Evolutionary conservation across 371 early-diverging fungal species (phyloP).

Genomic region (Blastocladiella emersonii): DNA sequence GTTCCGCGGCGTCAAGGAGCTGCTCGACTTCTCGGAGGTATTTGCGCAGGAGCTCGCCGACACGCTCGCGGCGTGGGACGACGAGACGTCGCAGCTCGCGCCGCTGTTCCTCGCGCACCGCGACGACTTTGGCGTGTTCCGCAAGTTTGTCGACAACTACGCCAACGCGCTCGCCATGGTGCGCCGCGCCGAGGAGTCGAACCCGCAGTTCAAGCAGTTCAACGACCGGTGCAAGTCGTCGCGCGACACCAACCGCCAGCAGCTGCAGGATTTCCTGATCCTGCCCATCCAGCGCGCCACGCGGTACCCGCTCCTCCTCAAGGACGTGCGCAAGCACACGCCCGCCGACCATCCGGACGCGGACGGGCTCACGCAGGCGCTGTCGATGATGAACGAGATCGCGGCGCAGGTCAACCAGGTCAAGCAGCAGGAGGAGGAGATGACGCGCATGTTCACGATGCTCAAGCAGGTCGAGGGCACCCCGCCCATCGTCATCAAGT

Average conservation of each 20-base stretch:
- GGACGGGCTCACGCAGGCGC: conserved; percentile 35
- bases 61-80: not conserved
- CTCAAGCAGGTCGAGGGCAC: conserved; percentile 2
- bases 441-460: conserved; percentile 7
- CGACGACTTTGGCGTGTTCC: not conserved
- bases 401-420: conserved; percentile 54
- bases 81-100: not conserved
- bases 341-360: conserved; percentile 46
- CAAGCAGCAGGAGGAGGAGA: conserved; percentile 43
- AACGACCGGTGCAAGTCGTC: not conserved
- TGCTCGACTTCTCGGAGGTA: not conserved
- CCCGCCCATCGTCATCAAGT: conserved; percentile 4
- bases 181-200: conserved; percentile 3
- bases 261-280: conserved; percentile 43
- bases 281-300: conserved; percentile 54
- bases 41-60: not conserved
- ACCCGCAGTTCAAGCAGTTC: not conserved
- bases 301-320: conserved; percentile 46
- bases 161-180: not conserved
- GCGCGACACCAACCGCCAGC: conserved; percentile 16
- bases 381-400: conserved; percentile 40
- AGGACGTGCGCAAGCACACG: conserved; percentile 50
- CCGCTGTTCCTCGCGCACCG: not conserved
- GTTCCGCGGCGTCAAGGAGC: not conserved
- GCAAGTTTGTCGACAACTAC: conserved; percentile 7